A percentile compares a stretch with the other conserved stretches of the same genome.
These are phyloP conservation scores for Betula pendula DNA, from an alignment of 306 rosid species.

Conservation along the genomic window DNA sequence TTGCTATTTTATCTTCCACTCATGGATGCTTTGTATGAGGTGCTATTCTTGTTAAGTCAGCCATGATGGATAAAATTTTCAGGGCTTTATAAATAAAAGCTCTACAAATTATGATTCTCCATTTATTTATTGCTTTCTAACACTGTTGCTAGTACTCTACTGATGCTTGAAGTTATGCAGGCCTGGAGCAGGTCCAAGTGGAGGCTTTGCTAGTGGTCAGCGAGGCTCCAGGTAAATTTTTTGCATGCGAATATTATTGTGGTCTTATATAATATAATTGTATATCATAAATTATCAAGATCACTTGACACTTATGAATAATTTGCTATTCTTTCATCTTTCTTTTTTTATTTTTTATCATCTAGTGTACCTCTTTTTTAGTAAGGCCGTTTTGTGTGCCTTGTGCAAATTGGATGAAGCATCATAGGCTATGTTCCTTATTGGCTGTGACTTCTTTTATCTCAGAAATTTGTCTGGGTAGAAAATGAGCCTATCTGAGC, in stretches of 20 bases:
- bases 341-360: too few species aligned
- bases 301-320: neutral
- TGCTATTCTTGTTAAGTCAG: neutral
- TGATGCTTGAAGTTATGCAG: slow-evolving; percentile 41
- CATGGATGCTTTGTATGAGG: neutral
- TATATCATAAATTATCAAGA: neutral
- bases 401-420: neutral
- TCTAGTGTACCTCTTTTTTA: neutral
- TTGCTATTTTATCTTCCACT: neutral
- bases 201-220: slow-evolving; percentile 38
- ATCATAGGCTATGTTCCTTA: neutral
- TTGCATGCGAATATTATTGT: neutral
- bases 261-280: neutral
- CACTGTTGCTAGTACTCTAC: slow-evolving; percentile 2
- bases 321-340: neutral
- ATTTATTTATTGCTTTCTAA: neutral
- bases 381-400: neutral
- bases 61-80: neutral
- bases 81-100: neutral
- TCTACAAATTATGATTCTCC: neutral
- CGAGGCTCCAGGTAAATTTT: slow-evolving; percentile 69
- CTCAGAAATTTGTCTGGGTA: neutral
- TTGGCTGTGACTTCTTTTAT: neutral
- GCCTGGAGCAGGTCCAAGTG: slow-evolving; percentile 55
- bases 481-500: neutral